Conservation (phyloP, 768 basidiomycete genomes). For the Phlebiopsis gigantea region DNA sequence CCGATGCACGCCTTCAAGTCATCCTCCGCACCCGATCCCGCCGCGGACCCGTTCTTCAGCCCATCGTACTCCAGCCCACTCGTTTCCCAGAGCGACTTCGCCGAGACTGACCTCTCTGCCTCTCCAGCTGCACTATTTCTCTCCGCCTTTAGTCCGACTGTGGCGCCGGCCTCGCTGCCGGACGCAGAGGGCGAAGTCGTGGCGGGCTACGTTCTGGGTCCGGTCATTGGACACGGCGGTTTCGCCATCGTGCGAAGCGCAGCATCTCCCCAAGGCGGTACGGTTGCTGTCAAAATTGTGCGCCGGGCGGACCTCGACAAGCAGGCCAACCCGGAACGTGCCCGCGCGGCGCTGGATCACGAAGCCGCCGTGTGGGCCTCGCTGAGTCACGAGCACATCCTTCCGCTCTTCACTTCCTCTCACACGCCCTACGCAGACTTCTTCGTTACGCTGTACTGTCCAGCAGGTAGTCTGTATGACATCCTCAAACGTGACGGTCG, state of each 20-base stretch:
- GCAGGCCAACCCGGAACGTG: slow-evolving; percentile 41
- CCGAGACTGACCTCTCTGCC: slow-evolving; percentile 18
- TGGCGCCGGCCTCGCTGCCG: slow-evolving; percentile 32
- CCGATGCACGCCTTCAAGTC: neutral
- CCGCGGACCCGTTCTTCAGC: slow-evolving; percentile 10
- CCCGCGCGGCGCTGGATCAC: slow-evolving; percentile 55
- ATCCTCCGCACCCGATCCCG: slow-evolving; percentile 10
- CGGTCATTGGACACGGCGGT: slow-evolving; percentile 71
- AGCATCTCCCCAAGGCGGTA: slow-evolving; percentile 54
- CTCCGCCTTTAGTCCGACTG: slow-evolving; percentile 50
- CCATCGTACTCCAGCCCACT: slow-evolving; percentile 7
- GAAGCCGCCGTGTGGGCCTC: slow-evolving; percentile 72
- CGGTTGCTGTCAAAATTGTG: slow-evolving; percentile 81
- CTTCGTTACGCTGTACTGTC: slow-evolving; percentile 80
- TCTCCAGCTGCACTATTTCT: slow-evolving; percentile 78
- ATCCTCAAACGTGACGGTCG: slow-evolving; percentile 68
- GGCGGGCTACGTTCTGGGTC: slow-evolving; percentile 70
- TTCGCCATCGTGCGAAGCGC: slow-evolving; percentile 79
- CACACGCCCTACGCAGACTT: slow-evolving; percentile 63
- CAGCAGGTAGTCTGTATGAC: slow-evolving; percentile 80
- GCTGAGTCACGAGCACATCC: slow-evolving; percentile 79
- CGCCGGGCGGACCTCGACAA: slow-evolving; percentile 50
- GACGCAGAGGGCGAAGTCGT: slow-evolving; percentile 68
- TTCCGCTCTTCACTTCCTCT: slow-evolving; percentile 70
- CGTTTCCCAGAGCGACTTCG: slow-evolving; percentile 9